Conservation (phyloP, 208 protist species). For the Acanthamoeba pearcei region DNA sequence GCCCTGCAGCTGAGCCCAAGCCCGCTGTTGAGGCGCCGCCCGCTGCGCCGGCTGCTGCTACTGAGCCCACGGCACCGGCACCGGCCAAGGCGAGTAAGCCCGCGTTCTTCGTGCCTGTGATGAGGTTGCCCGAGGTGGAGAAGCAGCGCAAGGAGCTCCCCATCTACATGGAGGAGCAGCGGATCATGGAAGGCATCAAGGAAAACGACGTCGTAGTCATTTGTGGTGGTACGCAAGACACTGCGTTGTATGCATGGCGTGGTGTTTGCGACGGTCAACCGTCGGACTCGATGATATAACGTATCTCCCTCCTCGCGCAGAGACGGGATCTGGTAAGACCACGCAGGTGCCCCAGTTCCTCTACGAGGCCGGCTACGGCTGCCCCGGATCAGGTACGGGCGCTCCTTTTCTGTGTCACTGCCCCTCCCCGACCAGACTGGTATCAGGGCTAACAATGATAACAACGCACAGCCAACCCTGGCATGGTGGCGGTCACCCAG, state of each 20-base stretch:
- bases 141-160: conserved; percentile 85
- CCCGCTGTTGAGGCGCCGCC: neutral
- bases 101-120: conserved; percentile 85
- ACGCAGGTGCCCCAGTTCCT: conserved; percentile 95
- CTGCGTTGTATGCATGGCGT: neutral
- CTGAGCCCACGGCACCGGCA: neutral
- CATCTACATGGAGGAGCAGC: conserved; percentile 91
- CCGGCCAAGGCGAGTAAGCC: neutral
- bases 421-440: neutral
- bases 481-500: conserved; percentile 94
- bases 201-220: conserved; percentile 90
- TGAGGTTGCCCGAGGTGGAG: conserved; percentile 81
- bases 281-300: too few relatives aligned
- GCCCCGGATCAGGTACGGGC: conserved; percentile 6
- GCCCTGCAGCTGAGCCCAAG: neutral
- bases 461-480: conserved; percentile 69
- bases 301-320: conserved; percentile 12
- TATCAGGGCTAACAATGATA: neutral
- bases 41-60: neutral
- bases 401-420: neutral
- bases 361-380: conserved; percentile 91
- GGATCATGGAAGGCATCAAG: conserved; percentile 91
- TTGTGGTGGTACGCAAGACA: conserved; percentile 91
- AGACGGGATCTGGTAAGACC: conserved; percentile 89
- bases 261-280: too few relatives aligned